Evolutionary conservation across 2,329 filamentous ascomycete species (phyloP).

Genomic region (Talaromyces albobiverticillius): DNA sequence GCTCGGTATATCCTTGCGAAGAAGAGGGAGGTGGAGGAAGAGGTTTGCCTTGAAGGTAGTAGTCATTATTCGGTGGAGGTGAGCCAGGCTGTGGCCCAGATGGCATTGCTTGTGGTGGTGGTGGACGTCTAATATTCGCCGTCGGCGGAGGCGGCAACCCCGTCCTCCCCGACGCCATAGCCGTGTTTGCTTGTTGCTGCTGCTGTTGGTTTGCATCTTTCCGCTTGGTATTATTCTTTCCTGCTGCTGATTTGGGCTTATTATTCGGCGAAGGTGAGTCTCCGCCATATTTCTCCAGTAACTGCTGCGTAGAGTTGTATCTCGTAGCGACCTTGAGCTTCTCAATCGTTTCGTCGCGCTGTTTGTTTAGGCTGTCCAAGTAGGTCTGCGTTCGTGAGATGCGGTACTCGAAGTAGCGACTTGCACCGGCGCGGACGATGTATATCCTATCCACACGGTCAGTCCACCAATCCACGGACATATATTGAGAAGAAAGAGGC

Average conservation of each 20-base stretch:
- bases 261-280: conserved; percentile 46
- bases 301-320: conserved; percentile 89
- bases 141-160: conserved; percentile 60
- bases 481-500: conserved; percentile 23
- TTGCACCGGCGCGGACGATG: conserved; percentile 62
- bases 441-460: no score
- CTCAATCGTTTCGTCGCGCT: conserved; percentile 84
- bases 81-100: background rate
- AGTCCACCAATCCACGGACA: no score
- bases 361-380: conserved; percentile 71
- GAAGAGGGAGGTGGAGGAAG: conserved; percentile 18
- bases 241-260: conserved; percentile 7
- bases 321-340: conserved; percentile 93
- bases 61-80: background rate
- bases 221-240: conserved; percentile 22
- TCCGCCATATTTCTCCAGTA: conserved; percentile 91
- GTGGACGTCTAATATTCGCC: conserved; percentile 55
- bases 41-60: background rate
- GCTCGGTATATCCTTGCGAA: conserved; percentile 26
- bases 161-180: conserved; percentile 34
- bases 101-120: conserved; percentile 21
- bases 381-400: conserved; percentile 66
- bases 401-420: conserved; percentile 76
- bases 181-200: background rate
- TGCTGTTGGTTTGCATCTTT: conserved; percentile 7